These are phyloP conservation scores for Camelina hispida DNA, from an alignment of 345 rosid species.

Conservation along the genomic window DNA sequence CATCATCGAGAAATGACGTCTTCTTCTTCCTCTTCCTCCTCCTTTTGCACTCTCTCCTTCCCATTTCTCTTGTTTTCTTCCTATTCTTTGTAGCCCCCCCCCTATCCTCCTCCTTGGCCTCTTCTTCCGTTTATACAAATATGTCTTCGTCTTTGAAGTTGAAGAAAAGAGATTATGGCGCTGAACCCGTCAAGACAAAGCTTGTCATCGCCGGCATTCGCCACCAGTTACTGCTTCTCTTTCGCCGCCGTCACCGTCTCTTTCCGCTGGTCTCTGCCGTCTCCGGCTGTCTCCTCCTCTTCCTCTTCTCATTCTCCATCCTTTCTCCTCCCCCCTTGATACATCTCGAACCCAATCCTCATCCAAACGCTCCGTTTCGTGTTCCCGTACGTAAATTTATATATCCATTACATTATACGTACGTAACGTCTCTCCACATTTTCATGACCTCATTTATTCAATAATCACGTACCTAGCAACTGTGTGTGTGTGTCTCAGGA, in stretches of 20 bases:
- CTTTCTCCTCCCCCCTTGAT: conserved; percentile 55
- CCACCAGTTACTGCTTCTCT: conserved; percentile 47
- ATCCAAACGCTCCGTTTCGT: conserved; percentile 40
- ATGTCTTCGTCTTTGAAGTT: conserved; percentile 44
- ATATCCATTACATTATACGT: no score
- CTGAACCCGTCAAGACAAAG: conserved; percentile 36
- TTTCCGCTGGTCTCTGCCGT: conserved; percentile 64
- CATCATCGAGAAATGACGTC: conserved; percentile 33
- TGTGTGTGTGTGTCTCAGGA: conserved; percentile 44
- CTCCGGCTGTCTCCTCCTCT: conserved; percentile 64
- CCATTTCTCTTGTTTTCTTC: conserved; percentile 42
- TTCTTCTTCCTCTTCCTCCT: conserved; percentile 9
- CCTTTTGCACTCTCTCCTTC: conserved; percentile 45
- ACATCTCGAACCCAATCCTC: conserved; percentile 42
- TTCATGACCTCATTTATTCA: neutral
- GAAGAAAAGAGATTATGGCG: conserved; percentile 48
- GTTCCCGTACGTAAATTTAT: conserved; percentile 57
- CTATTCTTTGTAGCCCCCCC: conserved; percentile 40
- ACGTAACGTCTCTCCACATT: neutral
- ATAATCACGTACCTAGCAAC: neutral
- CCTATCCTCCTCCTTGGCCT: neutral
- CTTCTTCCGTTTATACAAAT: neutral
- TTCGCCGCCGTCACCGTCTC: conserved; percentile 62
- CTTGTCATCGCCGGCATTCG: conserved; percentile 43
- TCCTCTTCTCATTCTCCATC: conserved; percentile 56